Base-by-base conservation (phyloP, 192 early-diverging fungal genomes). In the Diversispora eburnea region DNA sequence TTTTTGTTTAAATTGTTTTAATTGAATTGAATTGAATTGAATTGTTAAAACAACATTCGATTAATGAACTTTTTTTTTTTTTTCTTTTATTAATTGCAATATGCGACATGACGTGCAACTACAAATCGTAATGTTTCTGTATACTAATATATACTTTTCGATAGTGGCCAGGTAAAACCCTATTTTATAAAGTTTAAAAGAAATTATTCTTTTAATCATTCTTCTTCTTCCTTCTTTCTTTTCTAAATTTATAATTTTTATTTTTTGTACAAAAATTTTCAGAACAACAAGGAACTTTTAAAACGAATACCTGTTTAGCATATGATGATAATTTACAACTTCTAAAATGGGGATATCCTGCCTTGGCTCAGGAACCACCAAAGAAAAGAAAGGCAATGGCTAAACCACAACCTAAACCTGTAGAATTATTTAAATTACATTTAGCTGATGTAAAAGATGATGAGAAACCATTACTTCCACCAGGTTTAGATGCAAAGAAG, bases 391-490 rank as follows among this genome's bases (percentile, higher is more conserved):
- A 15, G 15, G 25, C 8, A 47, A 9, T 25, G 10, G 19, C 5
- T 62, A 33, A 25, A 49, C 22, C 56, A 8, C 43, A 64, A 19
- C 10, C 72, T 20, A 73, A 55, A 43, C 72, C 72, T 4, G 72
- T 73, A 4, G 72, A 73, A 73, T 51, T 73, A 58, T 85, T 84
- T 66, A 87, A 87, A 49, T 72, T 87, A 0, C 83, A 82, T 61
- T 76, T 87, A 10, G 83, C 79, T 49, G 80, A 83, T 48, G 70
- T 80, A 33, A 78, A 78, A 22, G 75, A 82, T 19, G 69, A 80
- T 19, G 79, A 85, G n/a, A 67, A 75, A 45, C 76, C 77, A 15
- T 65, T 76, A 1, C 63, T 87, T 8, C 83, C 83, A 41, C 84
- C 77, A 22, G 81, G 84, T 15, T 76, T 87, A 22, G 83, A 84